Conservation (phyloP, 805 yeast genomes). For the Starmerella potacharoeniae region DNA sequence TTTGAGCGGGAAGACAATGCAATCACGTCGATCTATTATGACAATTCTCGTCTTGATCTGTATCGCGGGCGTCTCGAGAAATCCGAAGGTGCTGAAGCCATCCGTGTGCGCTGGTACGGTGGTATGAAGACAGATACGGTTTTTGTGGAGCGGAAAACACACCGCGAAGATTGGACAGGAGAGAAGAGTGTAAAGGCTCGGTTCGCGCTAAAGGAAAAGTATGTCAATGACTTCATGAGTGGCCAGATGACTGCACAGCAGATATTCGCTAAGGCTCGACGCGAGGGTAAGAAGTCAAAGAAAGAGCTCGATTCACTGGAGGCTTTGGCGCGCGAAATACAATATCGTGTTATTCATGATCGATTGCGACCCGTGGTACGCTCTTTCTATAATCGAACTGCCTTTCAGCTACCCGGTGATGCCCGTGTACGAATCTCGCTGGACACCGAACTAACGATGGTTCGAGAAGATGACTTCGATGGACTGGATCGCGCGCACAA, state of each 20-base stretch:
- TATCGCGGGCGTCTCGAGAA: constrained; percentile 90
- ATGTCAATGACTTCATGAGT: constrained; percentile 69
- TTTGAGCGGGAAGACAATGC: constrained; percentile 92
- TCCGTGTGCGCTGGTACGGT: constrained; percentile 97
- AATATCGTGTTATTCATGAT: constrained; percentile 74
- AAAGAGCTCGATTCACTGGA: constrained; percentile 88
- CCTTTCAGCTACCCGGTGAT: constrained; percentile 98
- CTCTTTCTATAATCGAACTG: constrained; percentile 94
- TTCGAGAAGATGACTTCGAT: constrained; percentile 94
- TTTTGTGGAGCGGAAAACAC: constrained; percentile 94
- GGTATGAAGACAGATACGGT: constrained; percentile 89
- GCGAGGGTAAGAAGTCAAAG: constrained; percentile 76
- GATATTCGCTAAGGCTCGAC: constrained; percentile 83
- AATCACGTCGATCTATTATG: constrained; percentile 92
- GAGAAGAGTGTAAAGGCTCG: constrained; percentile 98
- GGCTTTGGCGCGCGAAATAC: constrained; percentile 85
- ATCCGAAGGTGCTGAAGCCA: constrained; percentile 98
- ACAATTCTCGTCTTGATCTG: constrained; percentile 75
- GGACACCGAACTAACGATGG: constrained; percentile 95
- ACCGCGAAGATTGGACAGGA: constrained; percentile 99
- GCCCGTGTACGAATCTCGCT: constrained; percentile 97
- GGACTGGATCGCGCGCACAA: constrained; percentile 79
- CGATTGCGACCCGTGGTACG: constrained; percentile 88
- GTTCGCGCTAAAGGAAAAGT: constrained; percentile 81
- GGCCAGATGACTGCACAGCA: constrained; percentile 82